Percentiles rank a stretch among this genome's conserved stretches.
phyloP scores from a whole-genome alignment of 352 stramenopile genomes.

The Globisporangium cylindrosporum region DNA sequence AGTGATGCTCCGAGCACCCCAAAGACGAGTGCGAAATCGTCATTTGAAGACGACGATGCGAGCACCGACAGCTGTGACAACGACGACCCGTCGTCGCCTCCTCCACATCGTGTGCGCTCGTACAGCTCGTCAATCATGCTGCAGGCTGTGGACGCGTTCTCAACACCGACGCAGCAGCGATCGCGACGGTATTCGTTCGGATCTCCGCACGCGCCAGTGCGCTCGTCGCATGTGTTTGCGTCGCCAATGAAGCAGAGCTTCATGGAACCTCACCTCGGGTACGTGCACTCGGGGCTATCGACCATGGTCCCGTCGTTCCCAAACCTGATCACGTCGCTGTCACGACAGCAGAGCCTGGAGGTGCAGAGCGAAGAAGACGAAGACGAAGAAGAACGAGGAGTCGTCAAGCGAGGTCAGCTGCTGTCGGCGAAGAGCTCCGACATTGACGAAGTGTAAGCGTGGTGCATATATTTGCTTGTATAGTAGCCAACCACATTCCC shows the following conservation, averaged over 20 bases:
- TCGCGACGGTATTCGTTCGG: conserved; percentile 17
- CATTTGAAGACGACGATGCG: background rate
- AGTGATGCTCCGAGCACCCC: background rate
- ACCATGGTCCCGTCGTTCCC: conserved; percentile 14
- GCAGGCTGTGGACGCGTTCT: conserved; percentile 14
- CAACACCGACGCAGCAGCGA: conserved; percentile 12
- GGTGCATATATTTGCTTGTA: conserved; percentile 5
- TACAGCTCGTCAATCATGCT: conserved; percentile 14
- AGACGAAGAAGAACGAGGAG: background rate
- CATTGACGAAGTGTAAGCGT: conserved; percentile 15
- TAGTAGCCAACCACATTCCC: background rate
- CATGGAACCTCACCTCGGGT: conserved; percentile 14
- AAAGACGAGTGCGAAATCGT: background rate
- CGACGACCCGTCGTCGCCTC: background rate
- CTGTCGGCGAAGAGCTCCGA: conserved; percentile 1
- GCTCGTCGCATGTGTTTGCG: conserved; percentile 6
- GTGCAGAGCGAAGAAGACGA: conserved; percentile 15
- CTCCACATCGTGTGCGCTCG: conserved; percentile 12
- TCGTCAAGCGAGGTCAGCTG: background rate
- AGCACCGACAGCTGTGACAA: background rate
- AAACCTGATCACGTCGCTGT: conserved; percentile 6
- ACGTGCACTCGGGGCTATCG: conserved; percentile 15
- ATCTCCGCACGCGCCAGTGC: conserved; percentile 7
- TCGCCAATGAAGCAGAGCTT: conserved; percentile 17
- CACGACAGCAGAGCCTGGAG: conserved; percentile 15